A percentile compares a stretch with the other conserved stretches of the same genome.
Evolutionary conservation across 129 eudicot genomes (phyloP).

Genomic region (carrot (Daucus carota)): DNA sequence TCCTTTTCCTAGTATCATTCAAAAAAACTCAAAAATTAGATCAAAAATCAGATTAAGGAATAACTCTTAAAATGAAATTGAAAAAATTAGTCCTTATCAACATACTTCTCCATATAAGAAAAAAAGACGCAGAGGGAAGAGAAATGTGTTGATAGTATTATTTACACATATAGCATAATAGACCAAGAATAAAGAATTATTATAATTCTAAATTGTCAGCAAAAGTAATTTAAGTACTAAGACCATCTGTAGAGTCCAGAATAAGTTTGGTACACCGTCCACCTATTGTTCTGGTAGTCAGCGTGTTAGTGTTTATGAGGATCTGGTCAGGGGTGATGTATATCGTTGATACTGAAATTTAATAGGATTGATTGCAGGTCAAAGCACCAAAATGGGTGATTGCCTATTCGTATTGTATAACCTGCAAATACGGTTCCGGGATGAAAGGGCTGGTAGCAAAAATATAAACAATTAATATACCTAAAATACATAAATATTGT

Average conservation of each 20-base stretch:
- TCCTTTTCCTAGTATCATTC: constrained; percentile 63
- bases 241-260: not conserved
- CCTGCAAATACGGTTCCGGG: not conserved
- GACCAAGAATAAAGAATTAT: not conserved
- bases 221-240: not conserved
- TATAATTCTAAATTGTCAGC: not conserved
- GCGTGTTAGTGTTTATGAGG: not conserved
- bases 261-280: not conserved
- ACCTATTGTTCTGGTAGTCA: not conserved
- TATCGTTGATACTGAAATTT: not conserved
- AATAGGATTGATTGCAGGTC: not conserved
- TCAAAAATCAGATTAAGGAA: not conserved
- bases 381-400: not conserved
- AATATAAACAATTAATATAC: not conserved
- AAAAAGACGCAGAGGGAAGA: not conserved
- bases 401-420: not conserved
- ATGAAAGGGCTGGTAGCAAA: not conserved
- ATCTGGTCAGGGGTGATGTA: not conserved
- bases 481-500: not conserved
- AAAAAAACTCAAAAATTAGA: too few relatives aligned
- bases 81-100: not conserved
- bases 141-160: not conserved
- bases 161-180: not conserved
- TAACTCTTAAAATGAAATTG: not conserved
- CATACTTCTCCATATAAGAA: not conserved